Evolutionary conservation across 805 yeast species (phyloP).

Genomic region (Teunomyces gatunensis): DNA sequence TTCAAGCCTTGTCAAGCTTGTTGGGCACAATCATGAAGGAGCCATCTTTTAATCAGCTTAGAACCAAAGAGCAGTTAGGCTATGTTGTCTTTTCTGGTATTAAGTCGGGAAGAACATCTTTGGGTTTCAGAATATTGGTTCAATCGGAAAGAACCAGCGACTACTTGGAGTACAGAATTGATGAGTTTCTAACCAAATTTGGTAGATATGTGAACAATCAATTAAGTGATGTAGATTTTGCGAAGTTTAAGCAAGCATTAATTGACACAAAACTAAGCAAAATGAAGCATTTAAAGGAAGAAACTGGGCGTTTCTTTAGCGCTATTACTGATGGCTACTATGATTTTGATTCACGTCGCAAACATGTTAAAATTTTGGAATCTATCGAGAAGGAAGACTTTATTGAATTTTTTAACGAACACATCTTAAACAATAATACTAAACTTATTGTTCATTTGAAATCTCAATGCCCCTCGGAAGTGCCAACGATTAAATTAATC

Average conservation of each 20-base stretch:
- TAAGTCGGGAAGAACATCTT: constrained; percentile 64
- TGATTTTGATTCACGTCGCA: constrained; percentile 61
- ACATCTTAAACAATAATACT: constrained; percentile 27
- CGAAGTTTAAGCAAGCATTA: constrained; percentile 67
- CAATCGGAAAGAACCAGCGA: constrained; percentile 80
- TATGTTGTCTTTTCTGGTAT: constrained; percentile 86
- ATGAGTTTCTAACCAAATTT: constrained; percentile 54
- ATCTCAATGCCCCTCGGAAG: constrained; percentile 41
- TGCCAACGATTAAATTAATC: constrained; percentile 17
- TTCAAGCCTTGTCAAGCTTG: constrained; percentile 55
- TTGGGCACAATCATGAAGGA: constrained; percentile 74
- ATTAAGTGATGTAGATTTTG: constrained; percentile 63
- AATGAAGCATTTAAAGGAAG: constrained; percentile 76
- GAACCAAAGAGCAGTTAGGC: constrained; percentile 95
- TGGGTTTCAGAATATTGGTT: constrained; percentile 70
- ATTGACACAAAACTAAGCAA: constrained; percentile 65
- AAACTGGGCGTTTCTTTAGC: constrained; percentile 61
- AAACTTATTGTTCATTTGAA: constrained; percentile 42
- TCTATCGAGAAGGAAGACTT: constrained; percentile 56
- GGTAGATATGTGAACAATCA: constrained; percentile 40
- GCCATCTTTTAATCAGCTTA: constrained; percentile 83
- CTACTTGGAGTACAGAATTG: constrained; percentile 75
- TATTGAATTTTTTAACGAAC: constrained; percentile 48
- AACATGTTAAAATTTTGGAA: constrained; percentile 56
- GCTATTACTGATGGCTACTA: constrained; percentile 74